Conservation (phyloP, 306 rosid genomes). For the Dryas drummondii region DNA sequence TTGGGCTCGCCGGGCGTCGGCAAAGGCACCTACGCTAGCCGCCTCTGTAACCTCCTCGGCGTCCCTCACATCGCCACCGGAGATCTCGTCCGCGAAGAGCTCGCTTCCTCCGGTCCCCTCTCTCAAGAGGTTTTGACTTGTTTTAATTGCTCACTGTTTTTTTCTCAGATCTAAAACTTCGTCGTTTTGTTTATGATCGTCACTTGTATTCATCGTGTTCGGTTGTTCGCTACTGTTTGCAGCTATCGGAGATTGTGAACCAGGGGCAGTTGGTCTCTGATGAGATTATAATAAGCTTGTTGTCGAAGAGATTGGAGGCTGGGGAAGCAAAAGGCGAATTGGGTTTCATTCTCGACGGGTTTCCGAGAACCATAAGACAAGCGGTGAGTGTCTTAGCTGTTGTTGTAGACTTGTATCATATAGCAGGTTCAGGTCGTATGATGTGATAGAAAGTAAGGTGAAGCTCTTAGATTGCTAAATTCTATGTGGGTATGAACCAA, state of each 20-base stretch:
- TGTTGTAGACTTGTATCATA: neutral
- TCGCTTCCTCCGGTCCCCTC: constrained; percentile 71
- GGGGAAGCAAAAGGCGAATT: constrained; percentile 74
- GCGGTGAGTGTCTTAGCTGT: constrained; percentile 61
- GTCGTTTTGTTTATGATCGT: neutral
- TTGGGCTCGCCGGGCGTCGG: constrained; percentile 95
- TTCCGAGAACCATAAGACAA: constrained; percentile 88
- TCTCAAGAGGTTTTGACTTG: constrained; percentile 49
- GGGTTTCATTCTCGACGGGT: constrained; percentile 98
- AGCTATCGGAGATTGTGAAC: constrained; percentile 88
- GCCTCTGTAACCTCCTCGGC: constrained; percentile 72
- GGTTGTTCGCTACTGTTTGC: constrained; percentile 19
- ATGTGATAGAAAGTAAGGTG: neutral
- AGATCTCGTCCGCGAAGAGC: constrained; percentile 93
- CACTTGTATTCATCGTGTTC: constrained; percentile 3
- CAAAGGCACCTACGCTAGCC: constrained; percentile 88
- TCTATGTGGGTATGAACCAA: too few species aligned
- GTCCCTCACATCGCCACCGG: constrained; percentile 92
- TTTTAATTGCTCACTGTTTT: neutral
- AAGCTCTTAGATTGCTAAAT: neutral
- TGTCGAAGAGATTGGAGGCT: constrained; percentile 76
- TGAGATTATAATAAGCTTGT: constrained; percentile 73
- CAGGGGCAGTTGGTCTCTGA: constrained; percentile 91
- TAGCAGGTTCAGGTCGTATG: neutral
- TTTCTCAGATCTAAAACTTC: neutral